Percentiles rank a stretch among this genome's conserved stretches.
Evolutionary conservation across 1,284 basidiomycete species (phyloP).

Genomic region (Trichosporon ovoides): DNA sequence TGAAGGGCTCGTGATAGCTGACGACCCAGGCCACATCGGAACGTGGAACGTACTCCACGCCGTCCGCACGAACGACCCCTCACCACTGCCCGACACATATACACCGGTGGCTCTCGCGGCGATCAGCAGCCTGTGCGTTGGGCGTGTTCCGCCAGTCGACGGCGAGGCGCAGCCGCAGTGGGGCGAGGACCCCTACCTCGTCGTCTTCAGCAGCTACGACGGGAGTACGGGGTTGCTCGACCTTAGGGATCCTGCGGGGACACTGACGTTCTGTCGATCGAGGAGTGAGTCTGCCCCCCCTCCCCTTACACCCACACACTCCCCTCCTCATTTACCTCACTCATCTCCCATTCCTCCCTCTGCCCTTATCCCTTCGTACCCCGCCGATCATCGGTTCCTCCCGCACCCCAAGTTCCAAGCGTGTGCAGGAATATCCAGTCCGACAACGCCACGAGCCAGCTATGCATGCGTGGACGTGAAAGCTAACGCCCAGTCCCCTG

Average conservation of each 20-base stretch:
- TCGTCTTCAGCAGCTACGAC: slow-evolving; percentile 32
- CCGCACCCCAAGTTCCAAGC: too few species aligned
- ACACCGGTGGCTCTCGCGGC: slow-evolving; percentile 21
- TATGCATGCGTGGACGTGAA: too few species aligned
- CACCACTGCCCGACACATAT: slow-evolving; percentile 30
- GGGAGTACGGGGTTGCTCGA: slow-evolving; percentile 32
- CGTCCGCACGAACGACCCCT: slow-evolving; percentile 11
- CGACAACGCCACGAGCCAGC: too few species aligned
- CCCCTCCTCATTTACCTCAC: too few species aligned
- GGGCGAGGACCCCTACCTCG: slow-evolving; percentile 26
- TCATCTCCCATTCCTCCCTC: too few species aligned
- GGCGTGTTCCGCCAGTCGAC: slow-evolving; percentile 25
- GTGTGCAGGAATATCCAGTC: too few species aligned
- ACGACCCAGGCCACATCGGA: slow-evolving; percentile 68
- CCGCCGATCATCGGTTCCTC: too few species aligned
- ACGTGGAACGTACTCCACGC: slow-evolving; percentile 65
- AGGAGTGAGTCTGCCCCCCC: too few species aligned
- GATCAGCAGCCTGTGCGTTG: slow-evolving; percentile 28
- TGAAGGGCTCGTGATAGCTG: too few species aligned
- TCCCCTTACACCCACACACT: too few species aligned
- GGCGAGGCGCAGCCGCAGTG: slow-evolving; percentile 21
- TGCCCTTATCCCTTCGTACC: neutral
- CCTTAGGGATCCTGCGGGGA: slow-evolving; percentile 27
- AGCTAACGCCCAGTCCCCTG: slow-evolving; percentile 29
- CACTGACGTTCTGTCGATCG: slow-evolving; percentile 24